Evolutionary conservation across 2,329 filamentous ascomycete species (phyloP), one percentile per base, ranked within the genome.

Genomic region (Cladophialophora exuberans): DNA sequence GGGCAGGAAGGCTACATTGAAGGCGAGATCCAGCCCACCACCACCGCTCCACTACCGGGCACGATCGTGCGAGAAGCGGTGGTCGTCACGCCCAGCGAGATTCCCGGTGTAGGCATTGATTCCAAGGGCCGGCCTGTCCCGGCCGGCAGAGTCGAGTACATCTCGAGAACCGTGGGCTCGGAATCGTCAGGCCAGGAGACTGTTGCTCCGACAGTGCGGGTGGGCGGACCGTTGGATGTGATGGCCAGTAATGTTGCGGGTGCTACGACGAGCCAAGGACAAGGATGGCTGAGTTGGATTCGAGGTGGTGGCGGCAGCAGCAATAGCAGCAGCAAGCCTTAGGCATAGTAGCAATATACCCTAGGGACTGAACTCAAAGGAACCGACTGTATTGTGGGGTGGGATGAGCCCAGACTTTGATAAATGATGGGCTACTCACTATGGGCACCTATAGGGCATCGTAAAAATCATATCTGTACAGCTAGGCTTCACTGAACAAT

Each of bases 111-210:
- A 2, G 62, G 62, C 22, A 44, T 62, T 33, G 62, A 65, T 44
- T 57, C 62, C 13, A 63, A 65, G 51, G 62, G 62, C 1, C 52
- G 62, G 17, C 62, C 62, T 41, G 62, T 64, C 13, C 62, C 62
- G 10, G 31, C 59, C 26, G 44, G 55, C 17, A 60, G 48, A 35
- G 59, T 63, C 17, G 54, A 64, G 39, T 59, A 60, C 43, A 18
- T 61, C n/a, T 26, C 47, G 4, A 50, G 35, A 23, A 53, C 42
- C 23, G 31, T 46, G 18, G 56, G 50, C 47, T 25, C 52, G 25
- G 49, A 48, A 45, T 30, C 42, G 17, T 43, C 47, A 6, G 54
- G 43, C 18, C 54, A 54, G 30, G 51, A 36, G 28, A 25, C 45
- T 35, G 54, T 52, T 25, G 25, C 13, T 20, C 33, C 26, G 4